A percentile compares a stretch with the other conserved stretches of the same genome.
These are phyloP conservation scores for Cadophora gregata DNA, from an alignment of 2,329 filamentous ascomycete species.

Conservation along the genomic window DNA sequence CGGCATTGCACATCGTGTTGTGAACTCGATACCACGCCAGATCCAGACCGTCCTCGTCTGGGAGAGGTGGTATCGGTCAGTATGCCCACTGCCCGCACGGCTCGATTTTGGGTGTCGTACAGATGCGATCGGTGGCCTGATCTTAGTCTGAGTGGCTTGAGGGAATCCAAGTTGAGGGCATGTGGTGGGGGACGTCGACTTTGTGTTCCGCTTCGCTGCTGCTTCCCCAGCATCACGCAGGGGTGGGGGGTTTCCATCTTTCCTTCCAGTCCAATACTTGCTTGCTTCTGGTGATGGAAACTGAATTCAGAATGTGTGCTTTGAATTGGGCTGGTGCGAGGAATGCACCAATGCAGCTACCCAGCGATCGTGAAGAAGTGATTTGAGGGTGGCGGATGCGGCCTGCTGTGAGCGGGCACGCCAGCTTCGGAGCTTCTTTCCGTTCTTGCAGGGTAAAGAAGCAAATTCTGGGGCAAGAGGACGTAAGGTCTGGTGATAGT, in stretches of 20 bases:
- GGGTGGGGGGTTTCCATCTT: background rate
- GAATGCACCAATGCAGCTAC: conserved; percentile 4
- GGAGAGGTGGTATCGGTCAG: background rate
- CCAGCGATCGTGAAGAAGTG: conserved; percentile 1
- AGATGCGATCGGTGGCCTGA: background rate
- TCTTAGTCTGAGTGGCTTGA: background rate
- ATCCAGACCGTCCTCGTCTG: conserved; percentile 4
- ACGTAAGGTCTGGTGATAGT: background rate
- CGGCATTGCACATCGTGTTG: background rate
- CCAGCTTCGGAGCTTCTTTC: background rate
- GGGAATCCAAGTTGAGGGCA: background rate
- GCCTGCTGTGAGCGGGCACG: background rate
- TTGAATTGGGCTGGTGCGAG: background rate
- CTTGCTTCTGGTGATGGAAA: background rate
- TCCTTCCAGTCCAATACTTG: background rate
- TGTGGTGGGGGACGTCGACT: background rate
- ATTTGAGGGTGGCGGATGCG: conserved; percentile 1
- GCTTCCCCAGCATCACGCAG: background rate
- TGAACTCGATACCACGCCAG: background rate
- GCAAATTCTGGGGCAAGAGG: background rate
- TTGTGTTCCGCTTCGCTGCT: background rate
- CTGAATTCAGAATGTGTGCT: background rate
- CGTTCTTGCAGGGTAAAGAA: background rate
- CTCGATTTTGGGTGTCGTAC: background rate
- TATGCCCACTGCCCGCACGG: background rate